These are phyloP conservation scores for Euptelea pleiosperma DNA, from an alignment of 164 flowering plant species.

Conservation along the genomic window DNA sequence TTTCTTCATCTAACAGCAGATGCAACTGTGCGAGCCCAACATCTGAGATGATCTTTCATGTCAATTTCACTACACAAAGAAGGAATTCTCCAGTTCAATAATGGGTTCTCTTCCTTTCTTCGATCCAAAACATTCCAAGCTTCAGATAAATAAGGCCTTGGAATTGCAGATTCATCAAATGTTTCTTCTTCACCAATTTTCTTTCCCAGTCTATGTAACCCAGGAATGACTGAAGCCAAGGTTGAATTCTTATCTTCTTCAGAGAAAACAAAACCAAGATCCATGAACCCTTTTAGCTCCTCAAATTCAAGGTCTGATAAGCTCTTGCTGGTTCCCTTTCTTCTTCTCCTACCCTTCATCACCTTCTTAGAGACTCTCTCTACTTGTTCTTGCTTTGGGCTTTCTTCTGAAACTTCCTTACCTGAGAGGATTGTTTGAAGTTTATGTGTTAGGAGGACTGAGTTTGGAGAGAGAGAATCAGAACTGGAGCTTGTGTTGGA, in stretches of 20 bases:
- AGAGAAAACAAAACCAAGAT: conserved; percentile 65
- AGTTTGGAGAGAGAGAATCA: conserved; percentile 28
- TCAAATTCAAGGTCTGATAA: conserved; percentile 65
- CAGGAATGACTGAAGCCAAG: conserved; percentile 65
- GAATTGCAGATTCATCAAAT: too few species aligned
- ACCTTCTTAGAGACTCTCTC: conserved; percentile 1
- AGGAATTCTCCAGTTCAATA: too few species aligned
- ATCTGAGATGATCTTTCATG: too few species aligned
- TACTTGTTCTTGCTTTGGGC: neutral
- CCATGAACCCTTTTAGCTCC: conserved; percentile 77
- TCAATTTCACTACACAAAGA: too few species aligned
- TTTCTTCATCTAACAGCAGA: too few species aligned
- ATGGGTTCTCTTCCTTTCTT: too few species aligned
- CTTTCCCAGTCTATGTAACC: conserved; percentile 48
- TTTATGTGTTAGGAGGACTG: conserved; percentile 25
- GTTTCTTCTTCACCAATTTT: conserved; percentile 11
- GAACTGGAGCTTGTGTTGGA: too few species aligned
- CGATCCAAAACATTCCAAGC: too few species aligned
- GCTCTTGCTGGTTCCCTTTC: conserved; percentile 43
- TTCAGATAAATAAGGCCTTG: too few species aligned
- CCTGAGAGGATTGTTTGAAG: conserved; percentile 46
- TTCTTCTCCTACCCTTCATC: too few species aligned
- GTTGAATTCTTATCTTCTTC: conserved; percentile 51
- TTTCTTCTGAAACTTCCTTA: conserved; percentile 17
- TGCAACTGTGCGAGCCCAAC: too few species aligned